Conservation (phyloP, 768 basidiomycete genomes). For the Trametes gibbosa region DNA sequence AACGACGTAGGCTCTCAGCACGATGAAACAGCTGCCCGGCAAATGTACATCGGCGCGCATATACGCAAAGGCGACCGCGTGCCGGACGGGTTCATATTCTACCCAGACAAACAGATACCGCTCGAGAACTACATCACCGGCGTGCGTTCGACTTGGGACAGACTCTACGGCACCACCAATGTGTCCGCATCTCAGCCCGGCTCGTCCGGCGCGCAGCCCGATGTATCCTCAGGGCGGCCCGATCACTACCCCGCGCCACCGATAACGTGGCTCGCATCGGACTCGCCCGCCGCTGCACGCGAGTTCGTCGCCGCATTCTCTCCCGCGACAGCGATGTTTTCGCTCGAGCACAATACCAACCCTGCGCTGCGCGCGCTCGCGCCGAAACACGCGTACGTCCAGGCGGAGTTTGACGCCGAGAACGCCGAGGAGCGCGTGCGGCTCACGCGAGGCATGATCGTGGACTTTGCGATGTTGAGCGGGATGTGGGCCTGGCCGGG, state of each 20-base stretch:
- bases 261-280: constrained; percentile 59
- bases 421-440: constrained; percentile 39
- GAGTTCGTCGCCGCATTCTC: constrained; percentile 43
- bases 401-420: constrained; percentile 46
- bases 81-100: constrained; percentile 8
- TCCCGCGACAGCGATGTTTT: constrained; percentile 39
- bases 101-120: constrained; percentile 39
- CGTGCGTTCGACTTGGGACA: constrained; percentile 40
- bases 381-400: constrained; percentile 53
- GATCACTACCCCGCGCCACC: constrained; percentile 29
- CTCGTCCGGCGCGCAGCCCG: background rate
- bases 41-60: constrained; percentile 54
- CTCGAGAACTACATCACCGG: constrained; percentile 46
- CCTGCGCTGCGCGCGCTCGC: constrained; percentile 45
- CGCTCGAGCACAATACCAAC: constrained; percentile 42
- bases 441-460: constrained; percentile 62
- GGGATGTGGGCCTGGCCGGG: constrained; percentile 54
- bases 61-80: constrained; percentile 61
- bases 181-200: background rate
- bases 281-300: constrained; percentile 44
- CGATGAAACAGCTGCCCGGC: background rate
- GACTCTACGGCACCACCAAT: constrained; percentile 30
- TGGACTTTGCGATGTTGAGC: constrained; percentile 65
- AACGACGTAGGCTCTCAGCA: background rate
- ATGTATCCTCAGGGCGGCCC: constrained; percentile 17